These are phyloP conservation scores for Dictyostelium capitatum DNA, from an alignment of 78 protist species.

Conservation along the genomic window DNA sequence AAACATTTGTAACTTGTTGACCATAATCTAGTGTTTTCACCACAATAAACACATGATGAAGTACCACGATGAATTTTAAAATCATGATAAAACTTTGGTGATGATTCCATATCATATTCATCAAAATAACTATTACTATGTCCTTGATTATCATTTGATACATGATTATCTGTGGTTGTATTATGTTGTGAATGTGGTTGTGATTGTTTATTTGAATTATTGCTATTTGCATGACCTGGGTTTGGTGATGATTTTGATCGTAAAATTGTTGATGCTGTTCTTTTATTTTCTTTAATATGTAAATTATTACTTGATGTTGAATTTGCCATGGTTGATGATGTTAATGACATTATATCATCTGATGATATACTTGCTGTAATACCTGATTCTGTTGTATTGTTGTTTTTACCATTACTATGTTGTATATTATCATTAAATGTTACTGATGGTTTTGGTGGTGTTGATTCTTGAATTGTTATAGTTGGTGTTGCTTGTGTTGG, in stretches of 20 bases:
- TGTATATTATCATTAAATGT: not conserved
- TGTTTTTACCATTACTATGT: not conserved
- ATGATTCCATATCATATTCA: not conserved
- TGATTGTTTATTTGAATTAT: not conserved
- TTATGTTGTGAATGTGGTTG: not conserved
- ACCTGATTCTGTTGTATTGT: not conserved
- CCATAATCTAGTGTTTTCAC: slow-evolving; percentile 23
- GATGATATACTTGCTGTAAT: slow-evolving; percentile 24
- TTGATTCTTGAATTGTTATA: not conserved
- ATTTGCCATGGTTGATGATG: not conserved
- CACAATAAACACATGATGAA: slow-evolving; percentile 53
- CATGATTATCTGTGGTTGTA: not conserved
- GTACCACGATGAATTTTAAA: slow-evolving; percentile 36
- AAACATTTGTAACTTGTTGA: slow-evolving; percentile 14
- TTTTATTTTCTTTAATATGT: not conserved
- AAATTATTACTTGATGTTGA: not conserved
- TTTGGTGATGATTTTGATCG: slow-evolving; percentile 45
- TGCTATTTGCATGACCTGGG: not conserved
- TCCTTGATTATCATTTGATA: too few relatives aligned
- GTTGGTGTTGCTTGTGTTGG: not conserved
- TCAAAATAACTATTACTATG: not conserved
- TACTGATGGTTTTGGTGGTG: slow-evolving; percentile 22
- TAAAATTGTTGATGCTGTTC: slow-evolving; percentile 30
- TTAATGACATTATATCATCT: slow-evolving; percentile 21
- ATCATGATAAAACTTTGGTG: slow-evolving; percentile 30